Evolutionary conservation across 1,284 basidiomycete species (phyloP).

Genomic region (Cutaneotrichosporon daszewskae): DNA sequence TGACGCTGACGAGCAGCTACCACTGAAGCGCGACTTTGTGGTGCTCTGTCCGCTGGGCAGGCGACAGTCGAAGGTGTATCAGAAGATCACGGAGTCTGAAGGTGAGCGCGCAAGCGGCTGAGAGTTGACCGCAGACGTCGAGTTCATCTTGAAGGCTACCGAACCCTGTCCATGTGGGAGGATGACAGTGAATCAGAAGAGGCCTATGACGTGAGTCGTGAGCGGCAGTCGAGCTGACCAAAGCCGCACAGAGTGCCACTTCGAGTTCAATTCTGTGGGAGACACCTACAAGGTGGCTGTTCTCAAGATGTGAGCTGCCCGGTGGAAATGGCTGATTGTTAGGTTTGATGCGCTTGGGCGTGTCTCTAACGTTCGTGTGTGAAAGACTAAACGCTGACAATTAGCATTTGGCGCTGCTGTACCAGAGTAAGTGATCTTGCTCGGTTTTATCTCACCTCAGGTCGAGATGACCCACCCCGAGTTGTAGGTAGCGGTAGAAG

Average conservation of each 20-base stretch:
- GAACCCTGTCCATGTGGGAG: no score
- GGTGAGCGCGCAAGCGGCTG: constrained; percentile 12
- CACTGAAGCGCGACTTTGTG: constrained; percentile 50
- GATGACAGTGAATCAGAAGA: no score
- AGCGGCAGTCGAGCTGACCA: constrained; percentile 16
- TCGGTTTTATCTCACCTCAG: constrained; percentile 9
- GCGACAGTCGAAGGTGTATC: constrained; percentile 47
- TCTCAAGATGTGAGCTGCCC: constrained; percentile 31
- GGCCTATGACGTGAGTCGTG: no score
- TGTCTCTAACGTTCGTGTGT: constrained; percentile 38
- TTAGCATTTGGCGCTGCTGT: constrained; percentile 43
- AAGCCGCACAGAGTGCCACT: constrained; percentile 26
- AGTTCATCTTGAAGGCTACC: constrained; percentile 44
- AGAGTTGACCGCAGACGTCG: constrained; percentile 34
- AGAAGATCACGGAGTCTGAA: constrained; percentile 40
- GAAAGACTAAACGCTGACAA: neutral
- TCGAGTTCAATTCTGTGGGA: constrained; percentile 24
- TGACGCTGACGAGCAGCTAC: constrained; percentile 37
- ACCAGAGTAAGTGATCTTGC: constrained; percentile 24
- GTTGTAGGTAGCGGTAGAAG: constrained; percentile 17
- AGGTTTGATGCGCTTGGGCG: constrained; percentile 40
- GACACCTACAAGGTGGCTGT: constrained; percentile 23
- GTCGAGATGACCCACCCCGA: constrained; percentile 24
- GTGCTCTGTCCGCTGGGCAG: constrained; percentile 51
- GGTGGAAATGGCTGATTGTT: neutral